Percentiles rank a stretch among this genome's conserved stretches.
Evolutionary conservation across 1,284 basidiomycete species (phyloP).

Genomic region (Moesziomyces parantarcticus): DNA sequence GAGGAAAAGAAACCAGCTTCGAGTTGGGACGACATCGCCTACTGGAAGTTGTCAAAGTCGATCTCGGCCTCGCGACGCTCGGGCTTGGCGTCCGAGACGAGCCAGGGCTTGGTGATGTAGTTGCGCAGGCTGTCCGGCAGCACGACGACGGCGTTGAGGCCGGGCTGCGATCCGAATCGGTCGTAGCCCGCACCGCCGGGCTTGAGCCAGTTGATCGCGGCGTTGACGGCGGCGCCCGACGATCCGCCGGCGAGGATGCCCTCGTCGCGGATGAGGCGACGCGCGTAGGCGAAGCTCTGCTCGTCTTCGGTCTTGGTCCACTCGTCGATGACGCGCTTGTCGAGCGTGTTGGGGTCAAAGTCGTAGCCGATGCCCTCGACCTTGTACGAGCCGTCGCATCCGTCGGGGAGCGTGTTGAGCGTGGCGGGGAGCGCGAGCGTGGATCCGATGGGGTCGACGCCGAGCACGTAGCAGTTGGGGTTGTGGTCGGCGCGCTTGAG

Average conservation of each 20-base stretch:
- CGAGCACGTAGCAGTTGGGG: constrained; percentile 74
- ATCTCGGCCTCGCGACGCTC: constrained; percentile 46
- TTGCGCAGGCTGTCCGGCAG: constrained; percentile 92
- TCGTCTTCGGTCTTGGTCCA: constrained; percentile 91
- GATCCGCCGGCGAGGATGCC: constrained; percentile 92
- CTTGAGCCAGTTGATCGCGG: constrained; percentile 81
- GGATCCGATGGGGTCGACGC: constrained; percentile 91
- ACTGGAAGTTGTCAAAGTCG: constrained; percentile 48
- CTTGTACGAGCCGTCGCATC: constrained; percentile 76
- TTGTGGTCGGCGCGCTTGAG: constrained; percentile 71
- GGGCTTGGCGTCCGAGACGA: constrained; percentile 53
- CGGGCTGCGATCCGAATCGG: constrained; percentile 75
- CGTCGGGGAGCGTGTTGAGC: constrained; percentile 73
- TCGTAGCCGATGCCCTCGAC: constrained; percentile 88
- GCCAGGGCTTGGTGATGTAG: constrained; percentile 85
- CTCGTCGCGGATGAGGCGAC: constrained; percentile 84
- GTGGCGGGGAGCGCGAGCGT: constrained; percentile 80
- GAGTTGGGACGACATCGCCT: constrained; percentile 3
- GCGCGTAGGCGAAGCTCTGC: constrained; percentile 81
- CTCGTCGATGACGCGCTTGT: constrained; percentile 55
- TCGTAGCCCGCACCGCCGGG: constrained; percentile 74
- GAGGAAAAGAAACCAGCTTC: too few relatives aligned
- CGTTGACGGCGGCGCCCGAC: constrained; percentile 84
- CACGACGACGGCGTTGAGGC: constrained; percentile 87
- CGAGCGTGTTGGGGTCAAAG: constrained; percentile 58